phyloP scores from a whole-genome alignment of 2,329 filamentous ascomycete genomes.

The Colletotrichum spinosum region DNA sequence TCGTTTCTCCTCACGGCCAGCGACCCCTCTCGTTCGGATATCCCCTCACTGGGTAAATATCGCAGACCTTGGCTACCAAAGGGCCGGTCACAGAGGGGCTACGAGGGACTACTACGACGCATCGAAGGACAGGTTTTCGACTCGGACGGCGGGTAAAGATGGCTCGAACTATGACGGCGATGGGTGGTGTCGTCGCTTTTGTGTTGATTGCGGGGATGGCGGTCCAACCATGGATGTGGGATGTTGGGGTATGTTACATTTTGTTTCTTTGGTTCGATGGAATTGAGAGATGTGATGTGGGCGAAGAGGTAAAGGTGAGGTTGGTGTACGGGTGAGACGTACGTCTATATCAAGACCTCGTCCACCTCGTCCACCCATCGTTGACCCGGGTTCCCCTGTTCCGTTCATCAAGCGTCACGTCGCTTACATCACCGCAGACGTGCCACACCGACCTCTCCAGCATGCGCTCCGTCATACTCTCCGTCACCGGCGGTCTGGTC shows the following conservation, averaged over 20 bases:
- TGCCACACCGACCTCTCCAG: not conserved
- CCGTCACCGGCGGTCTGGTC: slow-evolving; percentile 19
- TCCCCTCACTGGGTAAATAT: not conserved
- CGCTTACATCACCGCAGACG: too few relatives aligned
- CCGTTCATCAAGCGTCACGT: too few relatives aligned
- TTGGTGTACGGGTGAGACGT: not conserved
- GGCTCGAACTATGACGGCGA: not conserved
- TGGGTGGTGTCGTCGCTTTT: not conserved
- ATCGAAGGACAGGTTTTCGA: too few relatives aligned
- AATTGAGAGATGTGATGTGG: not conserved
- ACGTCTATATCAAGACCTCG: slow-evolving; percentile 12
- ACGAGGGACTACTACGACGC: too few relatives aligned
- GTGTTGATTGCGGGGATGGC: slow-evolving; percentile 10
- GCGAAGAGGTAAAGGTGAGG: not conserved
- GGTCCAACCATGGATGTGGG: slow-evolving; percentile 20
- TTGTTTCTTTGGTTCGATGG: not conserved
- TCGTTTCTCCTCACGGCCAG: slow-evolving; percentile 16
- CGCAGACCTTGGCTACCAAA: not conserved
- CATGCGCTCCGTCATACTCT: slow-evolving; percentile 8
- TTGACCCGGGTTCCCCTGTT: too few relatives aligned
- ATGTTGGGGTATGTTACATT: slow-evolving; percentile 34
- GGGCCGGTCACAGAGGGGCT: too few relatives aligned
- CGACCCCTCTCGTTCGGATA: not conserved
- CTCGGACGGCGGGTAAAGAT: not conserved
- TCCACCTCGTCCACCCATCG: too few relatives aligned